Evolutionary conservation across 1,139 yeast species (phyloP).

Genomic region (Magnusiomyces sp.): DNA sequence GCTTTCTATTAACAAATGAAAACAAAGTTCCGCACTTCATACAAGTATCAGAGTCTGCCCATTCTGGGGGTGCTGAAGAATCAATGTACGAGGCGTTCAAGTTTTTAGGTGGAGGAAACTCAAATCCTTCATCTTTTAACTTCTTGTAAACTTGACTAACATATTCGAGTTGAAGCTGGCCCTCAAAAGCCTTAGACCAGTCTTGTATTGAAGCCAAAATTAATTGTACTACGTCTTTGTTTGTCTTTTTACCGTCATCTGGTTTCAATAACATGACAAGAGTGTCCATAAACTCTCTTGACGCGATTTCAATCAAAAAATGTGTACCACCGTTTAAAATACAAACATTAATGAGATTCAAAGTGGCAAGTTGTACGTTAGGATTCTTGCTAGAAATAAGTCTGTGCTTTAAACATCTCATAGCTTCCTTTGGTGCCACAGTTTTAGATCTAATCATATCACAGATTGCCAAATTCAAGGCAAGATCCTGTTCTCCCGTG

Average conservation of each 20-base stretch:
- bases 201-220: constrained; percentile 61
- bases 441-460: constrained; percentile 81
- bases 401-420: constrained; percentile 73
- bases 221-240: constrained; percentile 49
- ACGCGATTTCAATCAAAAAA: constrained; percentile 68
- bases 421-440: constrained; percentile 74
- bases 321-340: constrained; percentile 91
- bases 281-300: constrained; percentile 78
- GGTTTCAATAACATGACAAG: constrained; percentile 34
- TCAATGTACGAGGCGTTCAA: constrained; percentile 60
- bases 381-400: constrained; percentile 54
- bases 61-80: constrained; percentile 91
- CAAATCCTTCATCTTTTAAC: constrained; percentile 51
- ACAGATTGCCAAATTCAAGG: constrained; percentile 75
- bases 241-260: constrained; percentile 29
- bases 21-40: constrained; percentile 86
- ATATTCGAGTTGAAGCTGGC: constrained; percentile 58
- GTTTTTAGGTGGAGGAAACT: constrained; percentile 45
- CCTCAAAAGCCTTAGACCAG: constrained; percentile 69
- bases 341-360: constrained; percentile 75
- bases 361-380: constrained; percentile 62
- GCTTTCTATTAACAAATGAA: constrained; percentile 79
- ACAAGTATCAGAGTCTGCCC: constrained; percentile 94
- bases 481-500: constrained; percentile 80
- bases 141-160: constrained; percentile 55